Base-by-base conservation (phyloP, 768 basidiomycete species). In the Dictyophora rubrovolvata region DNA sequence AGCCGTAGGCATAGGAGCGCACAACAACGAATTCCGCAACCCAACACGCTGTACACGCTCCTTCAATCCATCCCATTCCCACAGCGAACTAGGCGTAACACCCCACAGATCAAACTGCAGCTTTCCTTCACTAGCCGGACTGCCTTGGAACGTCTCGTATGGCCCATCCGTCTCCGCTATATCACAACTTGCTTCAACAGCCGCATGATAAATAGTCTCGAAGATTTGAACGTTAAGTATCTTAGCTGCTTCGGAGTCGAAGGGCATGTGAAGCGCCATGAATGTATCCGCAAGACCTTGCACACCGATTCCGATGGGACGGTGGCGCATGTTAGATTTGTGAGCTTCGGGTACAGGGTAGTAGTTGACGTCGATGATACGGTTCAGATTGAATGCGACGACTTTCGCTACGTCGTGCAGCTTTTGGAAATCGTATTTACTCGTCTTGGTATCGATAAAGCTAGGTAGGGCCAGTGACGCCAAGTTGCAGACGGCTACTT, bases 1-100 rank as follows among this genome's bases (percentile, higher is more conserved):
- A 1, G 96, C 96, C 34, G 96, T 99, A 1, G 96, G 96, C 96
- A 99, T 99, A n/a, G 95, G 95, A 0, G 95, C 86, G 61, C 90
- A 74, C 12, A 97, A 76, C 17, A 97, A 76, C 33, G 95, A 94
- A 75, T 98, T 98, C 63, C 93, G 75, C 57, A 97, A 72, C 4
- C 59, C 59, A 57, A 95, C 95, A 66, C 80, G 79, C 65, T 78
- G 75, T 56, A 99, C 87, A 72, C 89, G 87, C 65, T 80, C 87
- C 77, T 95, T 96, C 69, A 98, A 75, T 61, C 77, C 70, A 0
- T 79, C 69, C 96, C 96, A 99, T 68, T 99, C 93, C 96, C 96
- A 99, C 8, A 97, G 79, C 52, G 82, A 83, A 1, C 84, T 84
- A 23, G 92, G 96, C 0, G 87, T 90, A 46, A 93, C 85, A 28